Base-by-base conservation (phyloP, 495 filamentous ascomycete genomes). In the Trypethelium eluteriae region DNA sequence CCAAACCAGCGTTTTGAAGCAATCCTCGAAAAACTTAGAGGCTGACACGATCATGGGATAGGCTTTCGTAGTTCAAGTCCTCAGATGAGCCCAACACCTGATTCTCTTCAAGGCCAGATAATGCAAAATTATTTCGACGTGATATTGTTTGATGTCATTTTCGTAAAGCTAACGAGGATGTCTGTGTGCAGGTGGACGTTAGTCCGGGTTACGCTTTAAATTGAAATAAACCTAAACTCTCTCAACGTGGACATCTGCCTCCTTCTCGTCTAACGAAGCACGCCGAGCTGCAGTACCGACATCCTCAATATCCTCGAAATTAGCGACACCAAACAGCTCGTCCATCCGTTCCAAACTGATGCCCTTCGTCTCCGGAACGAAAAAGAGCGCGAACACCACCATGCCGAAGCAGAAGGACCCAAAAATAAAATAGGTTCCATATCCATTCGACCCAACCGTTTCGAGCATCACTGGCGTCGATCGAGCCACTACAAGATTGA, bases 401-500 rank as follows among this genome's bases (percentile, higher is more conserved):
- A 76, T 75, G 61, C 62, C 32, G 62, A 67, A 71, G 66, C 74
- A 76, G 68, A 74, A 74, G 62, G 12, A 70, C 44, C 66, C 65
- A 69, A 72, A 77, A 41, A 74, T 69, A 44, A 75, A 44, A 68
- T 72, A 75, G 53, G 63, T 59, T 66, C 74, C 73, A 65, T 76
- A 75, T 39, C 74, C 74, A n/a, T 68, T 39, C 44, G 35, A 34
- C 2, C 75, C 75, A 9, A 72, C 67, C 0, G 67, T 73, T 2
- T 63, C 69, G 16, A 77, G 64, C 74, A 76, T 74, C 49, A 65
- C 72, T 2, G 71, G 75, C 25, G 72, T 72, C 7, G 72, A 69
- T 11, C 71, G 62, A 16, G 76, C 75, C 39, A 78, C 71, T 12
- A 78, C 74, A 34, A 78, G 72, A 56, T 78, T 76, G 68, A 78